Conservation (phyloP, 352 stramenopile species). For the Globisporangium ultimum region DNA sequence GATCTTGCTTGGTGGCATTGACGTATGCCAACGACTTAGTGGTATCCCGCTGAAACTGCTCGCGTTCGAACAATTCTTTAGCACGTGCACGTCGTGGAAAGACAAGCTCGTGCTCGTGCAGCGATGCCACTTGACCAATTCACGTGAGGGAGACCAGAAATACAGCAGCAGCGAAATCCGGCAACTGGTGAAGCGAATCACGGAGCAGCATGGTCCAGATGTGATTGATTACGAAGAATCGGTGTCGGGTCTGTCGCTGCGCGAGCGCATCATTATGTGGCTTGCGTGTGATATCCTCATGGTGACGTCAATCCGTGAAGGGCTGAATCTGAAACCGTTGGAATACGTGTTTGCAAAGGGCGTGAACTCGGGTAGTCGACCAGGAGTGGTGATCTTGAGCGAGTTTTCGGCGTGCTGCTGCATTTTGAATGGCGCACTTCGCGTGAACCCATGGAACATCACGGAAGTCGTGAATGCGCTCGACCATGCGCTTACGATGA, state of each 20-base stretch:
- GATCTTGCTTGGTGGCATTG: slow-evolving; percentile 90
- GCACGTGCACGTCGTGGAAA: slow-evolving; percentile 93
- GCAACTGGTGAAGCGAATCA: slow-evolving; percentile 81
- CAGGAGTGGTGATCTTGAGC: slow-evolving; percentile 95
- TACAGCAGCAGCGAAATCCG: slow-evolving; percentile 84
- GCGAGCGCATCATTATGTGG: slow-evolving; percentile 92
- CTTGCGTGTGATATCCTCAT: slow-evolving; percentile 95
- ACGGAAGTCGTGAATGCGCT: slow-evolving; percentile 88
- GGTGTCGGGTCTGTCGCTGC: slow-evolving; percentile 75
- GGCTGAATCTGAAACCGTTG: slow-evolving; percentile 96
- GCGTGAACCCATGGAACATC: slow-evolving; percentile 98
- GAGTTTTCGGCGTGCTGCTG: slow-evolving; percentile 96
- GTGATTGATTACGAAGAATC: slow-evolving; percentile 90
- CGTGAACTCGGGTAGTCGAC: slow-evolving; percentile 41
- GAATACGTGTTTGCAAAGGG: slow-evolving; percentile 93
- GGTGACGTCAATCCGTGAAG: slow-evolving; percentile 94
- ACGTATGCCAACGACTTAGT: slow-evolving; percentile 93
- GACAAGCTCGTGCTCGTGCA: slow-evolving; percentile 95
- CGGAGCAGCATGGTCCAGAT: slow-evolving; percentile 51
- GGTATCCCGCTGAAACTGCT: slow-evolving; percentile 95
- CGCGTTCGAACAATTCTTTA: slow-evolving; percentile 95
- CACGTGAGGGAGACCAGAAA: slow-evolving; percentile 89
- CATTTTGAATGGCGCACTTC: slow-evolving; percentile 95
- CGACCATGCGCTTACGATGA: slow-evolving; percentile 94
- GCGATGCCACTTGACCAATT: slow-evolving; percentile 84